Conservation (phyloP, 2,329 filamentous ascomycete species). For the Colletotrichum cereale region DNA sequence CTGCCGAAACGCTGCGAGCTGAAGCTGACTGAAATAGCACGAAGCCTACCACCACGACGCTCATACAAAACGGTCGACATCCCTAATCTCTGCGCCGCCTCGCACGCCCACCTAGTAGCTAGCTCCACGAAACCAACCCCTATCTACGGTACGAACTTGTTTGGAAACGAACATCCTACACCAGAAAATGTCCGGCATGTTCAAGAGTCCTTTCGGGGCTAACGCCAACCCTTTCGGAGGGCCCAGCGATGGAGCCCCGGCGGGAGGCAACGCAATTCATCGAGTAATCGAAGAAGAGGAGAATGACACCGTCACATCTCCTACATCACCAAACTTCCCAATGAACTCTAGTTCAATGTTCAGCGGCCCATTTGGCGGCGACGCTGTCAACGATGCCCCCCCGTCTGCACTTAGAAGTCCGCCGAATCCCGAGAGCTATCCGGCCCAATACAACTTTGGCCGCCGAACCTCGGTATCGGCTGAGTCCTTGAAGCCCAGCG, state of each 20-base stretch:
- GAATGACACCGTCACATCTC: constrained; percentile 80
- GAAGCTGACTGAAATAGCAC: constrained; percentile 67
- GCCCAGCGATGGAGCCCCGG: constrained; percentile 55
- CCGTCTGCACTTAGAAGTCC: constrained; percentile 60
- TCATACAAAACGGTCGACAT: constrained; percentile 69
- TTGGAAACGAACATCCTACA: constrained; percentile 42
- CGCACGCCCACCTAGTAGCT: constrained; percentile 60
- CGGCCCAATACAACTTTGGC: constrained; percentile 92
- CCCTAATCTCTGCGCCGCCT: constrained; percentile 78
- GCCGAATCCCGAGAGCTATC: constrained; percentile 78
- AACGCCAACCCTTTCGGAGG: constrained; percentile 81
- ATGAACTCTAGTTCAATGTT: constrained; percentile 58
- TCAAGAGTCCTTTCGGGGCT: constrained; percentile 78
- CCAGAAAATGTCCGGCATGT: constrained; percentile 77
- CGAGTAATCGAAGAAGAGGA: constrained; percentile 87
- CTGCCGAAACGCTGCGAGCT: constrained; percentile 58
- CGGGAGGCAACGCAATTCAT: constrained; percentile 55
- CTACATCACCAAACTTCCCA: constrained; percentile 74
- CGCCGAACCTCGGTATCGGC: constrained; percentile 96
- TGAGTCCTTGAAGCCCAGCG: constrained; percentile 92
- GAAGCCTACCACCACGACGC: constrained; percentile 73
- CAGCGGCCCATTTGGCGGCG: constrained; percentile 64
- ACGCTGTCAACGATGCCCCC: constrained; percentile 60
- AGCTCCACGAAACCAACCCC: neutral
- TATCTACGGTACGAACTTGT: constrained; percentile 1